Conservation (phyloP, 306 rosid species). For the Casuarina glauca region DNA sequence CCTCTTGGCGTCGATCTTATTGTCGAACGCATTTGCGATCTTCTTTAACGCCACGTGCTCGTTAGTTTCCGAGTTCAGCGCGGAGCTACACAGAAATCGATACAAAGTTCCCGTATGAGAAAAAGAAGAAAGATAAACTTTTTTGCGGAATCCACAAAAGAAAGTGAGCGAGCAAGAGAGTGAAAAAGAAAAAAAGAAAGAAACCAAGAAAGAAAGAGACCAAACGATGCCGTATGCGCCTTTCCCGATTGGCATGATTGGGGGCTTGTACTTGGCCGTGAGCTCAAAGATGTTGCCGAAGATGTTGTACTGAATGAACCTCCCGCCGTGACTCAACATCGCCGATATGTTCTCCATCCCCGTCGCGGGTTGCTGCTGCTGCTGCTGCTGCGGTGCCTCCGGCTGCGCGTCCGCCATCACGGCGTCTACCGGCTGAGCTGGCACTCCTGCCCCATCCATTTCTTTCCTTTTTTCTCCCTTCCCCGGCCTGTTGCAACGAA, state of each 20-base stretch:
- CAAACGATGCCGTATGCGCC: slow-evolving; percentile 99
- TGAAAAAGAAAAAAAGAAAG: neutral
- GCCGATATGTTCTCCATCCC: slow-evolving; percentile 88
- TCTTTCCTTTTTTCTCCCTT: too few relatives aligned
- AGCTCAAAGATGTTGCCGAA: slow-evolving; percentile 92
- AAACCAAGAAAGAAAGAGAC: slow-evolving; percentile 56
- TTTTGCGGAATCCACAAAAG: neutral
- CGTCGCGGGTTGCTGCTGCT: slow-evolving; percentile 37
- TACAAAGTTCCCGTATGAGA: neutral
- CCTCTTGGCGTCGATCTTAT: slow-evolving; percentile 94
- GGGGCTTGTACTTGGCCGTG: slow-evolving; percentile 91
- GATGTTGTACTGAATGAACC: slow-evolving; percentile 90
- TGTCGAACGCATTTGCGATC: slow-evolving; percentile 95
- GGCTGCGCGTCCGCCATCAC: slow-evolving; percentile 71
- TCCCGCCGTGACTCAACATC: slow-evolving; percentile 83
- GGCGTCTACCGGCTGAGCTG: slow-evolving; percentile 64
- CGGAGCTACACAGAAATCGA: slow-evolving; percentile 45
- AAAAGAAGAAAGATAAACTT: neutral
- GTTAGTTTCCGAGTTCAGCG: slow-evolving; percentile 83
- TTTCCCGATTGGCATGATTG: slow-evolving; percentile 97
- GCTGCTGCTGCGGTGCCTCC: slow-evolving; percentile 38
- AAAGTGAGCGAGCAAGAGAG: neutral
- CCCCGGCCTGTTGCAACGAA: neutral
- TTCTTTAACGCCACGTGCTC: slow-evolving; percentile 93
- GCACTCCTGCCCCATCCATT: slow-evolving; percentile 48